Percentiles rank a stretch among this genome's conserved stretches.
These are phyloP conservation scores for Aeschynomene evenia DNA, from an alignment of 306 rosid species.

Conservation along the genomic window DNA sequence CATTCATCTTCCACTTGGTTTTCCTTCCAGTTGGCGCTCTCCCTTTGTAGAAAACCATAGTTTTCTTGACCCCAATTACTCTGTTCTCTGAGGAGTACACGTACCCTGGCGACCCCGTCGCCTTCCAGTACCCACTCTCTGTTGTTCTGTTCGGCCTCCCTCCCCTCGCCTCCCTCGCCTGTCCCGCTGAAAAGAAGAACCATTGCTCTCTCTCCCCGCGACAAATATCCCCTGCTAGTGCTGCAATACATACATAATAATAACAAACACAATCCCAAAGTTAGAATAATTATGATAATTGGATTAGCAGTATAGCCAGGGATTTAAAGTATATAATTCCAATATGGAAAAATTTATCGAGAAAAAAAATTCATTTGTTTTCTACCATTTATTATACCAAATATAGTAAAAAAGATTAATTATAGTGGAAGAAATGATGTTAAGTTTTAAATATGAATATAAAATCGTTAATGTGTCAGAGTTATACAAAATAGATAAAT, in stretches of 20 bases:
- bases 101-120: constrained; percentile 81
- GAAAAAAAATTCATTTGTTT: no score
- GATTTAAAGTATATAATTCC: no score
- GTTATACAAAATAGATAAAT: no score
- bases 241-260: no score
- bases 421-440: no score
- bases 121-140: constrained; percentile 80
- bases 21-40: constrained; percentile 81
- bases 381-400: no score
- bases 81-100: constrained; percentile 66
- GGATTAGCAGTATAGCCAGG: no score
- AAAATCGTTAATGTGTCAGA: no score
- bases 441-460: no score
- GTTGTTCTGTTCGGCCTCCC: constrained; percentile 85
- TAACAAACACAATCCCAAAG: neutral
- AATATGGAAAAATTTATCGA: no score
- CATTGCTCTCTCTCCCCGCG: constrained; percentile 81
- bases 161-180: constrained; percentile 76
- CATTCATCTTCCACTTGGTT: constrained; percentile 94
- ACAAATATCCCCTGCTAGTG: constrained; percentile 62
- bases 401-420: no score
- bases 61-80: constrained; percentile 73
- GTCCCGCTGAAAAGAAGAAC: constrained; percentile 79
- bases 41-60: constrained; percentile 83
- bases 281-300: neutral